Evolutionary conservation across 768 basidiomycete genomes (phyloP), one percentile per base, ranked within the genome.

Genomic region (Auricularia sp.): DNA sequence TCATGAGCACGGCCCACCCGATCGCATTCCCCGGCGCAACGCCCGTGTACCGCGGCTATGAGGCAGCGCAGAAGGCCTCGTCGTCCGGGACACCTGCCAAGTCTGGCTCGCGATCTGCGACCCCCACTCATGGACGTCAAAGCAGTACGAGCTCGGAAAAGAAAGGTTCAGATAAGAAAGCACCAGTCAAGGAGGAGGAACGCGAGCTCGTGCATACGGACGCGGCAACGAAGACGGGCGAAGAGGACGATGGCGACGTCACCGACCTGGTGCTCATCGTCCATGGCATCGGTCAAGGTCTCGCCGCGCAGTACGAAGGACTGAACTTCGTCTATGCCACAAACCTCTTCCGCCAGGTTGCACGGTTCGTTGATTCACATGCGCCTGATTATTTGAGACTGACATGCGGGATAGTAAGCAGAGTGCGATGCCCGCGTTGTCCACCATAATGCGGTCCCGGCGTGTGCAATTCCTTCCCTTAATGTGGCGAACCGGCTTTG

Each of bases 301-400:
- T 79, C 1, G 77, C 78, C 7, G 72, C 72, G 3, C 72, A 74
- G 36, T 76, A 79, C 65, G 78, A 80, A 65, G 71, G 73, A 3
- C 79, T 76, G 69, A 77, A 76, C 68, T 80, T 80, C 67, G 74
- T 79, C 16, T 79, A 79, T 65, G 77, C 76, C 14, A 73, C 75
- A 10, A 79, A 79, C 65, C 72, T 77, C 36, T 73, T 79, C 35
- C 70, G 78, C 33, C 74, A 76, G 35, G 72, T 77, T 54, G 70
- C 77, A 33, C 66, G 73, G 77, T 75, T 47, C 61, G 73, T 63
- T 33, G 61, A 0, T 56, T 47, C 18, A 36, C 6, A 37, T 18
- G 11, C 61, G 39, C 33, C 1, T 10, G 24, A 1, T 24, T 37
- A 18, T 42, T 36, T 16, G 39, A 42, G 13, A 37, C 18, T 63